phyloP scores from a whole-genome alignment of 306 rosid genomes.

The Cajanus cajan region DNA sequence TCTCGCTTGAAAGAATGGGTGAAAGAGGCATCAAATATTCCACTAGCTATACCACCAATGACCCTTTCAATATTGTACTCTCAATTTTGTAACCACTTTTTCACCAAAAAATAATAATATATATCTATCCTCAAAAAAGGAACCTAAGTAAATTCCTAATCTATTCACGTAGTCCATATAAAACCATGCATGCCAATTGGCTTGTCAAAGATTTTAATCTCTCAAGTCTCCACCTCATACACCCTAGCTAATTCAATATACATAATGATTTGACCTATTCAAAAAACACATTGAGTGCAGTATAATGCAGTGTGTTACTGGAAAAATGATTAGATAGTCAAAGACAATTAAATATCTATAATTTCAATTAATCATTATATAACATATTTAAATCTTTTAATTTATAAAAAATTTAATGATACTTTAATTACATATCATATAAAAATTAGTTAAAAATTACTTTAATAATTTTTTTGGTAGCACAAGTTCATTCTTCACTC shows the following conservation, averaged over 20 bases:
- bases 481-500: constrained; percentile 13
- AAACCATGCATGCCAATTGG: constrained; percentile 43
- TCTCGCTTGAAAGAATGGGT: constrained; percentile 27
- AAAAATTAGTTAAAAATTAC: too few relatives aligned
- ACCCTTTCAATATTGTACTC: constrained; percentile 29
- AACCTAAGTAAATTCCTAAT: constrained; percentile 34
- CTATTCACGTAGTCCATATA: constrained; percentile 37
- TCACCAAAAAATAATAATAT: constrained; percentile 42
- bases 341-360: too few relatives aligned
- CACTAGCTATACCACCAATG: constrained; percentile 30
- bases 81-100: constrained; percentile 51
- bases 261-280: constrained; percentile 13
- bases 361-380: too few relatives aligned
- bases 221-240: background rate
- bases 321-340: too few relatives aligned
- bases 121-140: constrained; percentile 41
- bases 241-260: too few relatives aligned
- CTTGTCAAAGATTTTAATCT: constrained; percentile 2
- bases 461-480: too few relatives aligned
- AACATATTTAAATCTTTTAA: too few relatives aligned
- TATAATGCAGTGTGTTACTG: too few relatives aligned
- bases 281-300: constrained; percentile 14
- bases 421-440: too few relatives aligned
- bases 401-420: too few relatives aligned
- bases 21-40: constrained; percentile 34